Evolutionary conservation across 106 monocot species (phyloP).

Genomic region (Vanilla planifolia): DNA sequence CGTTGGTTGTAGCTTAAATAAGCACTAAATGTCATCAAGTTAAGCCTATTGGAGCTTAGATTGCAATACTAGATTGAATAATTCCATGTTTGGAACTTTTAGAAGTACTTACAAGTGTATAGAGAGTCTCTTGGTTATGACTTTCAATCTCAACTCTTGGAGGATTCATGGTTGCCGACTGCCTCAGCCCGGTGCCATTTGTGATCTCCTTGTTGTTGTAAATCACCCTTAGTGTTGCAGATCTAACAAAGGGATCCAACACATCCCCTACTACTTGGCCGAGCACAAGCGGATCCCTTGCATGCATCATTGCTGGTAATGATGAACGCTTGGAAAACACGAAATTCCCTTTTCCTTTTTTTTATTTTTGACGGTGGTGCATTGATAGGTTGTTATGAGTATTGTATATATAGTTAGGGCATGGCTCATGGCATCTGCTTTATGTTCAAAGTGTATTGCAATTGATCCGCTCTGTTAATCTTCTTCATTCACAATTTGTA

Average conservation of each 20-base stretch:
- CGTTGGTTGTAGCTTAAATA: too few species aligned
- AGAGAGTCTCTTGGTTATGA: conserved; percentile 36
- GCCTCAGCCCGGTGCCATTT: conserved; percentile 46
- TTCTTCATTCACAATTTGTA: neutral
- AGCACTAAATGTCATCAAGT: too few species aligned
- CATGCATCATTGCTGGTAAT: conserved; percentile 14
- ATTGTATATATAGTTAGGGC: conserved; percentile 23
- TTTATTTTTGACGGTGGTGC: neutral
- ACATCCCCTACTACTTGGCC: conserved; percentile 72
- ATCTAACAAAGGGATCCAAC: conserved; percentile 52
- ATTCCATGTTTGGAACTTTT: too few species aligned
- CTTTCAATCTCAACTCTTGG: conserved; percentile 46
- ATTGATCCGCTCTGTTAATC: neutral
- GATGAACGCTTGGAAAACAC: neutral
- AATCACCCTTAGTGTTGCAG: conserved; percentile 31
- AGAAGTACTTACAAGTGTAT: conserved; percentile 60
- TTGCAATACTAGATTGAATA: too few species aligned
- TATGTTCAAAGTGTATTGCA: conserved; percentile 21
- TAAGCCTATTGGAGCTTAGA: too few species aligned
- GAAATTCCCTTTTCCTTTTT: too few species aligned
- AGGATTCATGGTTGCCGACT: conserved; percentile 25
- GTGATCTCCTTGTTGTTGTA: conserved; percentile 50
- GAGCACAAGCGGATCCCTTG: conserved; percentile 58
- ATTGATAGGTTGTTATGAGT: neutral
- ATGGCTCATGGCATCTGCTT: conserved; percentile 27